A percentile compares a stretch with the other conserved stretches of the same genome.
Evolutionary conservation across 306 rosid genomes (phyloP).

Genomic region (Cicer judaicum): DNA sequence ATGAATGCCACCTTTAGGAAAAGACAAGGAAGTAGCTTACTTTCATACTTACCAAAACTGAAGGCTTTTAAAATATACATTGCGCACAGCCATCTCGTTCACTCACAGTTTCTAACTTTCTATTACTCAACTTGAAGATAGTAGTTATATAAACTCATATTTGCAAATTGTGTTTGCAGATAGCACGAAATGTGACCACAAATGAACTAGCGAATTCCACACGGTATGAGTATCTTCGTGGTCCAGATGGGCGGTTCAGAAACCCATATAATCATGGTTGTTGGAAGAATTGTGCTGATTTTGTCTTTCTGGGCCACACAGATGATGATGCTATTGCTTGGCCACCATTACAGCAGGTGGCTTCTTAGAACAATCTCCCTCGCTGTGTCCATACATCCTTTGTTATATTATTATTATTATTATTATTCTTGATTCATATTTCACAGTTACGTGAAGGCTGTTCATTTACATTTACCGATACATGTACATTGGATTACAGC

Average conservation of each 20-base stretch:
- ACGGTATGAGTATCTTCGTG: slow-evolving; percentile 82
- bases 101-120: slow-evolving; percentile 2
- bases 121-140: slow-evolving; percentile 26
- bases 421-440: slow-evolving; percentile 28
- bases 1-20: slow-evolving; percentile 26
- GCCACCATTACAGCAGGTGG: slow-evolving; percentile 77
- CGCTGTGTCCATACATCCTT: slow-evolving; percentile 26
- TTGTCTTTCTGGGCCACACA: slow-evolving; percentile 70
- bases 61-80: slow-evolving; percentile 25
- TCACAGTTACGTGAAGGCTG: slow-evolving; percentile 40
- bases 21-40: slow-evolving; percentile 4
- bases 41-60: background rate
- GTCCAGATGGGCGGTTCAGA: slow-evolving; percentile 81
- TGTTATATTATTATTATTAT: slow-evolving; percentile 39
- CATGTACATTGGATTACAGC: slow-evolving; percentile 49
- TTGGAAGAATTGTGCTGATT: slow-evolving; percentile 78
- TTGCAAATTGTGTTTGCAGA: slow-evolving; percentile 55
- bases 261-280: slow-evolving; percentile 88
- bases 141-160: slow-evolving; percentile 35
- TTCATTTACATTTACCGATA: slow-evolving; percentile 40
- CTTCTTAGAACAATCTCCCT: slow-evolving; percentile 47
- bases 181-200: slow-evolving; percentile 91
- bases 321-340: slow-evolving; percentile 73
- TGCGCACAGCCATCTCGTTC: slow-evolving; percentile 25
- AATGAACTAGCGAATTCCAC: slow-evolving; percentile 75